Evolutionary conservation across 352 stramenopile genomes (phyloP).

Genomic region (Phytopythium boreale): DNA sequence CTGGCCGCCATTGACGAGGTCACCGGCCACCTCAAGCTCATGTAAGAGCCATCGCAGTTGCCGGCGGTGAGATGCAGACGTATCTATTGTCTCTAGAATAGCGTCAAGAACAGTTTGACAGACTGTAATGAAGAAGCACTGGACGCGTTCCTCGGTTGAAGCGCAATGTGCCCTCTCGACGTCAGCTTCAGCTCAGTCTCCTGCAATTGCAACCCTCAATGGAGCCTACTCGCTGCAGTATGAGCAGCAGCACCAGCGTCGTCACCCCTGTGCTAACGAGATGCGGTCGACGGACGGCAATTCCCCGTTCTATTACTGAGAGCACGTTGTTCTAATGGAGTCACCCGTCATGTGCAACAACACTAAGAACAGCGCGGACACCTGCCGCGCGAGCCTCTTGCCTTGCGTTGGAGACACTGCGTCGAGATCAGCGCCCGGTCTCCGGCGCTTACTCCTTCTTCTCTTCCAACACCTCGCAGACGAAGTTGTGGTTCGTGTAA

Average conservation of each 20-base stretch:
- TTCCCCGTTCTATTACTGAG: slow-evolving; percentile 1
- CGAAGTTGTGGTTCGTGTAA: slow-evolving; percentile 98
- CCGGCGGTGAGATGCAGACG: no score
- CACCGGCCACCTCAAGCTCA: slow-evolving; percentile 84
- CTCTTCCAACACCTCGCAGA: slow-evolving; percentile 89
- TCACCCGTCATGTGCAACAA: not conserved
- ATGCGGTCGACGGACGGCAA: not conserved
- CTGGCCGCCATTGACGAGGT: slow-evolving; percentile 66
- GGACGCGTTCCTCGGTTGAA: not conserved
- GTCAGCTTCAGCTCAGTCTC: no score
- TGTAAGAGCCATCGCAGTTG: slow-evolving; percentile 37
- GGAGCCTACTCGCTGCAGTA: no score
- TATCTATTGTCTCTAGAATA: not conserved
- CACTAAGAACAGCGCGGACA: not conserved
- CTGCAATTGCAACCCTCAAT: no score
- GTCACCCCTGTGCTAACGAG: no score
- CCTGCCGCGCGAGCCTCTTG: not conserved
- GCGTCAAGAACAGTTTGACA: not conserved
- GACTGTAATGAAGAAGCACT: not conserved
- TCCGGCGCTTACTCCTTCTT: slow-evolving; percentile 24
- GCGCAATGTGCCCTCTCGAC: no score
- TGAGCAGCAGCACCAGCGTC: no score
- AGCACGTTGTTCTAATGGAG: not conserved
- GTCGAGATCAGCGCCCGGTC: not conserved
- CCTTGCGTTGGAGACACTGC: not conserved